phyloP scores from a whole-genome alignment of 345 rosid species.

The Populus deltoides region DNA sequence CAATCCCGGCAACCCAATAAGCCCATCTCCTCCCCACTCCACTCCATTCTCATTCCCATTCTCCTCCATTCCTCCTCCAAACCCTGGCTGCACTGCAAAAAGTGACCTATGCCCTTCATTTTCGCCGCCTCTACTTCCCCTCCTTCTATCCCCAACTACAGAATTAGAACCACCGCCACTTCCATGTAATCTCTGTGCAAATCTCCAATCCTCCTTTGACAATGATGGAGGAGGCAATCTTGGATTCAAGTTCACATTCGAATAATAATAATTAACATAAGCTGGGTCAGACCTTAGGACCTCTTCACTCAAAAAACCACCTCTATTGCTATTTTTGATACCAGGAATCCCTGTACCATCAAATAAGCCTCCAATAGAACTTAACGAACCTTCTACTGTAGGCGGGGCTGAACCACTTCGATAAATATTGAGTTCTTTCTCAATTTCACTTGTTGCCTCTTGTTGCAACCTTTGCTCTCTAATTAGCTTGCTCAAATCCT shows the following conservation, averaged over 20 bases:
- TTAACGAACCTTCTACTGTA: constrained; percentile 77
- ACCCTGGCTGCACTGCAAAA: constrained; percentile 72
- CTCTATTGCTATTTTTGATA: constrained; percentile 29
- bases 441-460: constrained; percentile 48
- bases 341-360: constrained; percentile 32
- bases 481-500: constrained; percentile 49
- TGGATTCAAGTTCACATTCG: constrained; percentile 77
- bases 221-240: constrained; percentile 83
- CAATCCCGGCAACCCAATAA: constrained; percentile 68
- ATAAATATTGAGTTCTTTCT: constrained; percentile 60
- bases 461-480: constrained; percentile 47
- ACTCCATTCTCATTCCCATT: constrained; percentile 39
- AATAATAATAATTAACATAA: constrained; percentile 67
- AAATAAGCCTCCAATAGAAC: constrained; percentile 64
- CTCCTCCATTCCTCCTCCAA: constrained; percentile 49
- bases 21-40: constrained; percentile 88
- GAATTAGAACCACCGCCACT: constrained; percentile 31
- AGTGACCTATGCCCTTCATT: constrained; percentile 39
- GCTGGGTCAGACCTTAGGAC: constrained; percentile 84
- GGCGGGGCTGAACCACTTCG: constrained; percentile 98
- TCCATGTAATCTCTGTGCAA: constrained; percentile 57
- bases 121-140: constrained; percentile 38
- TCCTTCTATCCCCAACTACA: constrained; percentile 60
- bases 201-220: constrained; percentile 85
- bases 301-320: constrained; percentile 53